Base-by-base conservation (phyloP, 306 rosid genomes). In the Fagus sylvatica region DNA sequence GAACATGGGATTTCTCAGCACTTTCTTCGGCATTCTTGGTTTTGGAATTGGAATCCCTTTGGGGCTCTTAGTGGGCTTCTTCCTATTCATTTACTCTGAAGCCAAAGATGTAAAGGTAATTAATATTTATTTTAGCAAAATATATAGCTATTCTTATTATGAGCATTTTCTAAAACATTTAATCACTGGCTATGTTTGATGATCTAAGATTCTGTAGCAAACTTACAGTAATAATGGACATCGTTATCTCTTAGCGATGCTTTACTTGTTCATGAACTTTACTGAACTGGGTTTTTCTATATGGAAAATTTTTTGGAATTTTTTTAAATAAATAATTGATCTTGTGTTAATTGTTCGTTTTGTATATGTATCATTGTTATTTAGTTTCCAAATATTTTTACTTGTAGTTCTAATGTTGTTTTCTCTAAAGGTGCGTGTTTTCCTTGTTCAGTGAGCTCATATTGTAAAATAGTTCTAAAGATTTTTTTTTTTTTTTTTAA, bases 11-110 rank as follows among this genome's bases (percentile, higher is more conserved):
- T 84, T 95, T 48, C 12, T 93, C 7, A 75, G 89, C 70, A 92
- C 85, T 82, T 73, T 93, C 30, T 73, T 93, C 13, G 97, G 90
- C 46, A 71, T 93, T 65, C 0, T 96, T 64, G 99, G 99, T 75
- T 88, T 93, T 75, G 80, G 80, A 66, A 43, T 96, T 70, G 98
- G 99, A 83, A 83, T 96, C 62, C 93, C 96, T 83, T 73, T 96
- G 56, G 99, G 99, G 5, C 87, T 96, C 72, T 57, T 96, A 65
- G 79, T 89, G 11, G 98, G 99, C 1, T 96, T 96, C 86, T 88
- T 83, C 78, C 75, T 93, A 68, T 93, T 93, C 81, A 73, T 95
- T 70, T 89, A 86, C 78, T 85, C 99, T 0, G 78, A 87, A 71
- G 84, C 97, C 69, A 84, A 83, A 62, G 85, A 82, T 81, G 88